Evolutionary conservation across 306 rosid species (phyloP).

Genomic region (Sphenostylis stenocarpa): DNA sequence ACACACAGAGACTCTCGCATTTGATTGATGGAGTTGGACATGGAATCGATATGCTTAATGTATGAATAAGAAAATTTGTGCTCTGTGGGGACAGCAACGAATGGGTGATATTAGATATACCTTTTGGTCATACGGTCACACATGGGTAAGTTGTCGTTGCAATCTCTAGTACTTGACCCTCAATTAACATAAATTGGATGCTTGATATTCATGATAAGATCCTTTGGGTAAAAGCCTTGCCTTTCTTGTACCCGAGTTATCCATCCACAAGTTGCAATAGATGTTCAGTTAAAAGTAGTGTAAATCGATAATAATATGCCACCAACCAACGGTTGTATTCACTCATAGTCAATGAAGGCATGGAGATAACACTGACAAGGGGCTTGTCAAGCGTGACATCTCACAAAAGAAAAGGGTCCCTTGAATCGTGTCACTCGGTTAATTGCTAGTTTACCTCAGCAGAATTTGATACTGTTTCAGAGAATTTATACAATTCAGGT

Average conservation of each 20-base stretch:
- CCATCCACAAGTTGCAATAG: conserved; percentile 29
- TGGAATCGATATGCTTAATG: conserved; percentile 56
- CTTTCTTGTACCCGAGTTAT: neutral
- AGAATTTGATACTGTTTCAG: conserved; percentile 63
- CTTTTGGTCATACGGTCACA: conserved; percentile 47
- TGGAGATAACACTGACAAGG: conserved; percentile 27
- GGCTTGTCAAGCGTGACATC: conserved; percentile 41
- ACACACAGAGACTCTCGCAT: conserved; percentile 28
- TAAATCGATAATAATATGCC: neutral
- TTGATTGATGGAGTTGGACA: conserved; percentile 71
- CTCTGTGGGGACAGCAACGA: conserved; percentile 77
- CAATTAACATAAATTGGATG: conserved; percentile 31
- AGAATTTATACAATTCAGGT: conserved; percentile 38
- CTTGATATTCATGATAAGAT: conserved; percentile 30
- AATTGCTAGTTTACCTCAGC: conserved; percentile 34
- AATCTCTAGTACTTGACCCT: conserved; percentile 28
- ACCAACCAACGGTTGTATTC: conserved; percentile 25
- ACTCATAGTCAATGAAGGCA: conserved; percentile 22
- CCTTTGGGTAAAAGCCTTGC: conserved; percentile 4
- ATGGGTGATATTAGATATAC: conserved; percentile 64
- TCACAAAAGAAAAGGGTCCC: conserved; percentile 34
- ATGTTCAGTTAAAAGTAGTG: conserved; percentile 4
- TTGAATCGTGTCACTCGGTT: conserved; percentile 31
- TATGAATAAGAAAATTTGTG: conserved; percentile 48
- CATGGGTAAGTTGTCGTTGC: conserved; percentile 49